Base-by-base conservation (phyloP, 164 flowering plant species). In the Litsea cubeba region DNA sequence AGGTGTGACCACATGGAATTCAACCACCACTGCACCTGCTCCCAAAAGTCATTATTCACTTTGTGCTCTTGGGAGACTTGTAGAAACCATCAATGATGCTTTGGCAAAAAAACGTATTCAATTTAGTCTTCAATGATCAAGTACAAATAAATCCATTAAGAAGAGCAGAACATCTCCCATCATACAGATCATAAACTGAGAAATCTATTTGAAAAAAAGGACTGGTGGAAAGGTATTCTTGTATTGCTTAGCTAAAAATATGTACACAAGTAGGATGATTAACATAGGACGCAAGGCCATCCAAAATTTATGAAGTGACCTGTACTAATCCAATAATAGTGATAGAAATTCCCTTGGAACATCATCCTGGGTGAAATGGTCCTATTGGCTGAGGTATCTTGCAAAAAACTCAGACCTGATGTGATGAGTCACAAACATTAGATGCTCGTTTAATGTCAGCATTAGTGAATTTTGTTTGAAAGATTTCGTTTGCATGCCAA, bases 11-110 rank as follows among this genome's bases (percentile, higher is more conserved):
- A 12, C 1, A 12, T 7, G 57, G 17, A 50, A 50, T 50, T 50
- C 57, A 50, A 50, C 17, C 3, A 50, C 17, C 57, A 50, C 12
- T 50, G 12, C 57, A 15, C 7, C 17, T 50, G 57, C 2, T 15
- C 11, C 12, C 15, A 7, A 2, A 50, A 50, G 17, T 50, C 57
- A 50, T n/a, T n/a, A n/a, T 50, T 50, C 57, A 50, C 15, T 5
- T 57, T 23, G 22, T 26, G 70, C 73, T 77, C 68, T 79, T 86
- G 2, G 78, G 79, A 62, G 79, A 77, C 80, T 87, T 89, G 91
- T 94, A 94, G 90, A 94, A 84, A 68, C 76, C 71, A 77, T 89
- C 93, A 49, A 91, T 89, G 67, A 80, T 77, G 46, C 62, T 73
- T 97, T 94, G 90, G n/a, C 70, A 70, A 67, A 20, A 66, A 4